These are phyloP conservation scores for Nadsonia fulvescens DNA, from an alignment of 805 yeast genomes.

Conservation along the genomic window DNA sequence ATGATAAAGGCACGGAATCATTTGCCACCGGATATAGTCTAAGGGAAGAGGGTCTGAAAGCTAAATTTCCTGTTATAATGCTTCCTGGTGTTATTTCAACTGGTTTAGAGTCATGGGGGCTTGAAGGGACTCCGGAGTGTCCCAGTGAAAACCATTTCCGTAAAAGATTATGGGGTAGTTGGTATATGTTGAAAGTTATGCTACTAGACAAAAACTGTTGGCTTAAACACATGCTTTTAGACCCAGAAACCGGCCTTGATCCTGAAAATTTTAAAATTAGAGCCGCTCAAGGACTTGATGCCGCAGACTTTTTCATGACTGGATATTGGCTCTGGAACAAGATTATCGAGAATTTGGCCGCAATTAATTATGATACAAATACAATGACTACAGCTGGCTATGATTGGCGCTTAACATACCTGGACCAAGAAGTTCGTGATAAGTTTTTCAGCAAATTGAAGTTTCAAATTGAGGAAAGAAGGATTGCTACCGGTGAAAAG, in stretches of 20 bases:
- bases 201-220: constrained; percentile 81
- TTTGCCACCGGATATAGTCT: constrained; percentile 73
- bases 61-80: constrained; percentile 68
- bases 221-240: constrained; percentile 81
- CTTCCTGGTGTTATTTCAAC: constrained; percentile 95
- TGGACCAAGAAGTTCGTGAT: constrained; percentile 78
- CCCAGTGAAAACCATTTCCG: constrained; percentile 74
- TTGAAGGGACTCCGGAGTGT: constrained; percentile 58
- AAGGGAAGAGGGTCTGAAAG: constrained; percentile 31
- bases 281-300: constrained; percentile 92
- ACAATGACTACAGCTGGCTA: constrained; percentile 83
- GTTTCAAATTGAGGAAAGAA: constrained; percentile 46
- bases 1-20: constrained; percentile 41
- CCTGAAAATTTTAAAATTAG: constrained; percentile 68
- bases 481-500: constrained; percentile 38
- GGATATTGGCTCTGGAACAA: constrained; percentile 99
- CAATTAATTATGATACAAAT: constrained; percentile 82
- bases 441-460: constrained; percentile 68
- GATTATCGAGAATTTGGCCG: constrained; percentile 83
- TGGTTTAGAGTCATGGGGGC: constrained; percentile 87
- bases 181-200: constrained; percentile 88
- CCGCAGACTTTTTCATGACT: constrained; percentile 89
- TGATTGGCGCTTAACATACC: constrained; percentile 88
- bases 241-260: constrained; percentile 81
- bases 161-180: constrained; percentile 91